Evolutionary conservation across 1,139 yeast species (phyloP).

Genomic region (Magnusiomyces clavatus): DNA sequence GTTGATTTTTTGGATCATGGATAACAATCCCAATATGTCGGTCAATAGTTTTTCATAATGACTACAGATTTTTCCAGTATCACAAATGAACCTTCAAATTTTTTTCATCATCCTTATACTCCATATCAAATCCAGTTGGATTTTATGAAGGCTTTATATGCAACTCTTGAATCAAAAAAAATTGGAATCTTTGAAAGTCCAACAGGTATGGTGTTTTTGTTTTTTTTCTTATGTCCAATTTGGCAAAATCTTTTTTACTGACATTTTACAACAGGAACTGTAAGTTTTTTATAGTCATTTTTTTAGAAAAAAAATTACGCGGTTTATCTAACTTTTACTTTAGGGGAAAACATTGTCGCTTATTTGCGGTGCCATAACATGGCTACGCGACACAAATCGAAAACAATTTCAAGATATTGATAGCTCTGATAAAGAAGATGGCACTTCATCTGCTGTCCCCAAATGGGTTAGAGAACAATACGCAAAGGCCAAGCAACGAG

Average conservation of each 20-base stretch:
- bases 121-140: constrained; percentile 77
- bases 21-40: neutral
- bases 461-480: constrained; percentile 33
- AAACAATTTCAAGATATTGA: constrained; percentile 20
- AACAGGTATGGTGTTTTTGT: constrained; percentile 60
- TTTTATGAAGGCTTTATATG: constrained; percentile 68
- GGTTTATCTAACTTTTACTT: neutral
- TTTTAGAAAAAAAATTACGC: neutral
- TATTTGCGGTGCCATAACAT: constrained; percentile 78
- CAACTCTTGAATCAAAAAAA: constrained; percentile 52
- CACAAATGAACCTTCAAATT: no score
- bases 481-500: constrained; percentile 23
- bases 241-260: neutral
- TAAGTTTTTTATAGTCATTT: constrained; percentile 4
- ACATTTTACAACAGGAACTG: constrained; percentile 16
- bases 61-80: no score
- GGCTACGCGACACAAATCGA: constrained; percentile 62
- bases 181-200: constrained; percentile 89
- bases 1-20: neutral
- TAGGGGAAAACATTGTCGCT: constrained; percentile 78
- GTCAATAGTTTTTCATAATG: no score
- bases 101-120: constrained; percentile 64
- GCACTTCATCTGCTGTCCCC: constrained; percentile 33
- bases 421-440: constrained; percentile 35
- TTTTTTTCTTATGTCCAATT: neutral